A percentile compares a stretch with the other conserved stretches of the same genome.
These are phyloP conservation scores for Cladosporium colombiae DNA, from an alignment of 2,329 filamentous ascomycete species.

Conservation along the genomic window DNA sequence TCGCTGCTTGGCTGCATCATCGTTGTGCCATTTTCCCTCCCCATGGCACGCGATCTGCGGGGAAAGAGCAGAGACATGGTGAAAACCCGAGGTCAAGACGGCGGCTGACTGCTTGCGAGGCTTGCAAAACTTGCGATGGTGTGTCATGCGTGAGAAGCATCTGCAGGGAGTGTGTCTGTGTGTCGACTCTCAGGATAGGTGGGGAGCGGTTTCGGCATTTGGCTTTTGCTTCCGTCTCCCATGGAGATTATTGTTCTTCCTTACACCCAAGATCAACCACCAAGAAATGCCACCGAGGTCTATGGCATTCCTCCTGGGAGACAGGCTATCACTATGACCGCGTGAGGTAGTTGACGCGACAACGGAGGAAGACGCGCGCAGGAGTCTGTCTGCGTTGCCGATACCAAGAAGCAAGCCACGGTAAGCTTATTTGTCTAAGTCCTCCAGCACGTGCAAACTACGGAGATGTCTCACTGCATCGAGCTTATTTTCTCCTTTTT, in stretches of 20 bases:
- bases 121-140: neutral
- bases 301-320: neutral
- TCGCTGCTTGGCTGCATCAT: conserved; percentile 4
- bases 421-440: neutral
- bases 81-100: conserved; percentile 1
- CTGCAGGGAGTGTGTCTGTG: neutral
- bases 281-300: neutral
- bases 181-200: neutral
- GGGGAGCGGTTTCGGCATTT: neutral
- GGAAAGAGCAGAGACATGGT: neutral
- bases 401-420: conserved; percentile 1
- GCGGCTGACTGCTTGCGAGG: neutral
- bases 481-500: neutral
- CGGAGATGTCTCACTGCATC: neutral
- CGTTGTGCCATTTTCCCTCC: neutral
- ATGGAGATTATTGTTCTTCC: neutral
- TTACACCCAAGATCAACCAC: neutral
- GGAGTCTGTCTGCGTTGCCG: neutral
- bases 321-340: neutral
- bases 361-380: neutral
- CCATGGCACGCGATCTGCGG: conserved; percentile 9
- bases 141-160: neutral
- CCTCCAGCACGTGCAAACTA: neutral
- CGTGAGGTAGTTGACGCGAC: neutral
- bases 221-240: neutral